Percentiles rank a stretch among this genome's conserved stretches.
Conservation (phyloP, 805 yeast species). For the Pichia sporocuriosa region DNA sequence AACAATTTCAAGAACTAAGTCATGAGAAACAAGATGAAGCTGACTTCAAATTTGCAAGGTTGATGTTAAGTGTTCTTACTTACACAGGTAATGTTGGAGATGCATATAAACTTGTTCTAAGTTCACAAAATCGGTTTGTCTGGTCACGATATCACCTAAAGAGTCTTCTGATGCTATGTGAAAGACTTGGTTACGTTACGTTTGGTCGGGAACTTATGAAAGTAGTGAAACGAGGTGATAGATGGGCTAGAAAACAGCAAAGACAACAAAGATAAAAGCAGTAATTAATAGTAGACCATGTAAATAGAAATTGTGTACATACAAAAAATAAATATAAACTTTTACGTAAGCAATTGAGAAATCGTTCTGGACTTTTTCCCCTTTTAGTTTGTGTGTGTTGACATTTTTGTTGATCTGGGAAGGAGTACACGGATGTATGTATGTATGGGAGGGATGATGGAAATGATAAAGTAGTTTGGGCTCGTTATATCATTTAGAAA, state of each 20-base stretch:
- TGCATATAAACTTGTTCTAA: conserved; percentile 59
- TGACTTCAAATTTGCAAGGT: conserved; percentile 66
- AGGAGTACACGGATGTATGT: too few relatives aligned
- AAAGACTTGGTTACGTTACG: conserved; percentile 37
- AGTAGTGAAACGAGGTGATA: conserved; percentile 19
- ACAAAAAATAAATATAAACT: too few relatives aligned
- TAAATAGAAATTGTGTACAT: too few relatives aligned
- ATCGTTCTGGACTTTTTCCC: too few relatives aligned
- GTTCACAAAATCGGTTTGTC: conserved; percentile 60
- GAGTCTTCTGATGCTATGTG: conserved; percentile 34
- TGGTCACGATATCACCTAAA: conserved; percentile 55
- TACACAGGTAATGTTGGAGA: conserved; percentile 53
- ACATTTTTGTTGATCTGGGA: too few relatives aligned
- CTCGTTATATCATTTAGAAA: too few relatives aligned
- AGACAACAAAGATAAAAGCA: conserved; percentile 6
- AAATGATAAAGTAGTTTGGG: too few relatives aligned
- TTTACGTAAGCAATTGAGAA: too few relatives aligned
- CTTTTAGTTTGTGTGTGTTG: too few relatives aligned
- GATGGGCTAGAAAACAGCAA: conserved; percentile 15
- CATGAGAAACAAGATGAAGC: conserved; percentile 33
- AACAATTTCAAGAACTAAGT: conserved; percentile 37
- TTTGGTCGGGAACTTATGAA: conserved; percentile 25
- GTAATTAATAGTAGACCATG: too few relatives aligned
- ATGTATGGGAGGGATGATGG: too few relatives aligned
- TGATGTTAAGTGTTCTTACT: conserved; percentile 57